These are phyloP conservation scores for Herpetomonas samuelpessoai DNA, from an alignment of 208 protist genomes.

Conservation along the genomic window DNA sequence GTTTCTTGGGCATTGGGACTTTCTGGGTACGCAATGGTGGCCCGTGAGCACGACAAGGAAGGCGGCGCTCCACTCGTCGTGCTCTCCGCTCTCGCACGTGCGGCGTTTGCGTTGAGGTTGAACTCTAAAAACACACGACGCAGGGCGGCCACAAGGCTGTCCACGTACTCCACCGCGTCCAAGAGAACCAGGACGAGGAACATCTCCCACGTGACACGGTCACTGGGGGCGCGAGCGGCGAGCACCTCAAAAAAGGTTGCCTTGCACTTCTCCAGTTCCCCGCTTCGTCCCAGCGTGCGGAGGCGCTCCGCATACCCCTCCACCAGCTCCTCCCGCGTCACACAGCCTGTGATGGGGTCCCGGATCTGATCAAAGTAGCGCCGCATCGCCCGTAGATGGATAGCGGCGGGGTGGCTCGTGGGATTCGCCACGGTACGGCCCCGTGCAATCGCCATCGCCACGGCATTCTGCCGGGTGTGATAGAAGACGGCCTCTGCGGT, in stretches of 20 bases:
- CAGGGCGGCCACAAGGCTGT: slow-evolving; percentile 30
- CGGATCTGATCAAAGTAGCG: slow-evolving; percentile 39
- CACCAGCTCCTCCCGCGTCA: slow-evolving; percentile 18
- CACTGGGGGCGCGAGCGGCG: slow-evolving; percentile 17
- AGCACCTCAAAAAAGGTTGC: slow-evolving; percentile 39
- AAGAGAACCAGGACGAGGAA: slow-evolving; percentile 63
- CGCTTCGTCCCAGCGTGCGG: slow-evolving; percentile 16
- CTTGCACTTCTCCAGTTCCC: slow-evolving; percentile 23
- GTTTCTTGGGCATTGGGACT: no score
- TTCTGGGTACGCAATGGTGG: no score
- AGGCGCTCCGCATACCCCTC: slow-evolving; percentile 3
- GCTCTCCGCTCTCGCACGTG: no score
- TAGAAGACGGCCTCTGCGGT: slow-evolving; percentile 43
- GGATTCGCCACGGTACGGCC: slow-evolving; percentile 16
- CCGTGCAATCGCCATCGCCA: slow-evolving; percentile 19
- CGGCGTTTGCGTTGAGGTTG: slow-evolving; percentile 23
- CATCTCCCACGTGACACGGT: slow-evolving; percentile 45
- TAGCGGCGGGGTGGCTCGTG: slow-evolving; percentile 49
- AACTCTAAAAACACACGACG: slow-evolving; percentile 60
- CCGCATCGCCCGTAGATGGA: slow-evolving; percentile 66
- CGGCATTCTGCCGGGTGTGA: slow-evolving; percentile 60
- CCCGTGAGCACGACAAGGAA: neutral
- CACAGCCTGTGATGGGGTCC: slow-evolving; percentile 35
- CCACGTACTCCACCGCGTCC: slow-evolving; percentile 46
- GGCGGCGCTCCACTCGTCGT: no score